phyloP scores from a whole-genome alignment of 352 stramenopile species.

The Globisporangium spinosum region DNA sequence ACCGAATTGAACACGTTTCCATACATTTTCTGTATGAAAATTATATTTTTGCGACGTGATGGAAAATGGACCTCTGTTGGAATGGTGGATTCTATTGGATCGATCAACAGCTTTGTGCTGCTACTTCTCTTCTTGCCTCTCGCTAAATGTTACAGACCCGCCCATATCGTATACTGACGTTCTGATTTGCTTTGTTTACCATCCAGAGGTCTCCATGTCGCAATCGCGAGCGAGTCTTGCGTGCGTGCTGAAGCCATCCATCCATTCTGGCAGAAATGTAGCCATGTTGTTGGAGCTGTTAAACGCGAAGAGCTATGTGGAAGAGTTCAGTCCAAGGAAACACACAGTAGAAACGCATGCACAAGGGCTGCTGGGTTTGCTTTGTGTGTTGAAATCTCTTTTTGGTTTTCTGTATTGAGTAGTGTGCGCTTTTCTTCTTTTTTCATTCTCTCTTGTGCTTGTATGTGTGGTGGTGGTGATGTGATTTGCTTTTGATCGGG shows the following conservation, averaged over 20 bases:
- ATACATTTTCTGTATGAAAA: not conserved
- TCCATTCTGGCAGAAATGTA: not conserved
- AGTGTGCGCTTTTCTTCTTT: not conserved
- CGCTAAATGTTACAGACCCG: not conserved
- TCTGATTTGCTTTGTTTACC: not conserved
- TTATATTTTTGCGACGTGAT: not conserved
- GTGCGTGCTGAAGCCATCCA: not conserved
- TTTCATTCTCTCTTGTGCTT: conserved; percentile 1
- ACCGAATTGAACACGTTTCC: not conserved
- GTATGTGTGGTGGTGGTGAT: not conserved
- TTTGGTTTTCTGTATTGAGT: conserved; percentile 16
- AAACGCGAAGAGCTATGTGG: conserved; percentile 3
- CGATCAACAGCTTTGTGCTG: not conserved
- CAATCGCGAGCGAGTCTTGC: not conserved
- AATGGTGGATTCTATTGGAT: not conserved
- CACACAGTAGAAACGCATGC: not conserved
- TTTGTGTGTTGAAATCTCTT: conserved; percentile 4
- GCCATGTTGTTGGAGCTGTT: conserved; percentile 3
- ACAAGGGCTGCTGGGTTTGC: not conserved
- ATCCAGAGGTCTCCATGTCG: not conserved
- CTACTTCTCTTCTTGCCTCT: not conserved
- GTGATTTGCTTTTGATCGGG: not conserved
- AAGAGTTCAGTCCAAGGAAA: not conserved
- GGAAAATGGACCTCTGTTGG: not conserved
- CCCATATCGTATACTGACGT: not conserved